Percentiles rank a stretch among this genome's conserved stretches.
Evolutionary conservation across 2,329 filamentous ascomycete species (phyloP).

Genomic region (Aspergillus sp.): DNA sequence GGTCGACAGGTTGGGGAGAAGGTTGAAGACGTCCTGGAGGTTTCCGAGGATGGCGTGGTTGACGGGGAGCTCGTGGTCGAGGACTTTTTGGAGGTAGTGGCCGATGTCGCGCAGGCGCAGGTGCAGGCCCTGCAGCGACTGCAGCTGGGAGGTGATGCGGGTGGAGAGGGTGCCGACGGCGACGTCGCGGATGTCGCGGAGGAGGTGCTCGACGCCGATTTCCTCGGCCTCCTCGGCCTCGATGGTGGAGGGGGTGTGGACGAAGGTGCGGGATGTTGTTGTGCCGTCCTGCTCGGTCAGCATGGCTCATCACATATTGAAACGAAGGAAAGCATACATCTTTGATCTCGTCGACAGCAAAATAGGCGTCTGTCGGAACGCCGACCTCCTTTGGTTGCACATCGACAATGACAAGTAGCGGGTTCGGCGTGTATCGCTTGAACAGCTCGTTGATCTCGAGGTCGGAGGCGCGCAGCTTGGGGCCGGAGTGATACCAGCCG

Average conservation of each 20-base stretch:
- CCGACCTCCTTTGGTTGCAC: constrained; percentile 97
- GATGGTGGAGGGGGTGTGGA: constrained; percentile 96
- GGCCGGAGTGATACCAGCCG: constrained; percentile 98
- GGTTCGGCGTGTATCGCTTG: constrained; percentile 97
- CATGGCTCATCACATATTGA: constrained; percentile 2
- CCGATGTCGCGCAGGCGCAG: constrained; percentile 91
- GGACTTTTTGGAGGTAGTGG: constrained; percentile 88
- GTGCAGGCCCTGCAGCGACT: constrained; percentile 93
- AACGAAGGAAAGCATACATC: constrained; percentile 55
- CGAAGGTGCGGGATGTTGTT: constrained; percentile 92
- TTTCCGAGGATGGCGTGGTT: constrained; percentile 97
- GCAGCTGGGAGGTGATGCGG: constrained; percentile 92
- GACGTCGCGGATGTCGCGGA: constrained; percentile 96
- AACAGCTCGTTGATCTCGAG: constrained; percentile 99
- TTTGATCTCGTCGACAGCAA: constrained; percentile 98
- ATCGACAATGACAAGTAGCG: constrained; percentile 92
- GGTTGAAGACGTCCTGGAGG: constrained; percentile 98
- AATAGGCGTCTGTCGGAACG: constrained; percentile 96
- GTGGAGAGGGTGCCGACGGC: constrained; percentile 94
- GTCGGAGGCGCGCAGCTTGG: constrained; percentile 92
- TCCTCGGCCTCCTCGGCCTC: constrained; percentile 98
- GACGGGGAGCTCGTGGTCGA: constrained; percentile 83
- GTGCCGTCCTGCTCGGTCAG: constrained; percentile 67
- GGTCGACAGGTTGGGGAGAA: constrained; percentile 88
- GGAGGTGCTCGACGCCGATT: constrained; percentile 94